These are phyloP conservation scores for Zygosaccharomyces sapae DNA, from an alignment of 1,139 yeast species.

Conservation along the genomic window DNA sequence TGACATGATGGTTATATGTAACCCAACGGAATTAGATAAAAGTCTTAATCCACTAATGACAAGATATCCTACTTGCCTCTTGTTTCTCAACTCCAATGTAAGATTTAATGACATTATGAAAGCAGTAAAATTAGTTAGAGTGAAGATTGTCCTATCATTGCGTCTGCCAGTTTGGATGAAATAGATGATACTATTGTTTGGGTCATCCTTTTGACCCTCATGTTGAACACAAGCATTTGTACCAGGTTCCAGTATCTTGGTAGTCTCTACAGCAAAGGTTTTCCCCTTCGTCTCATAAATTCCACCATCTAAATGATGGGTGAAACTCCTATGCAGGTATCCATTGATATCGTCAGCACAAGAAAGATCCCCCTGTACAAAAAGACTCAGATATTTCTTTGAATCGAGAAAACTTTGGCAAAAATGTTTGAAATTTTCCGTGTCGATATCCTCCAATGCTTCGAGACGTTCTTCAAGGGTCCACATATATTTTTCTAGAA, in stretches of 20 bases:
- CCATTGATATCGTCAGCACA: slow-evolving; percentile 27
- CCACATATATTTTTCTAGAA: slow-evolving; percentile 53
- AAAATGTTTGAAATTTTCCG: slow-evolving; percentile 37
- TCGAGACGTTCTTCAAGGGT: slow-evolving; percentile 48
- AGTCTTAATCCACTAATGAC: slow-evolving; percentile 52
- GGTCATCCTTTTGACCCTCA: slow-evolving; percentile 41
- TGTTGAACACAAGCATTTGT: slow-evolving; percentile 36
- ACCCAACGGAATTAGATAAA: slow-evolving; percentile 50
- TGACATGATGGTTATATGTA: slow-evolving; percentile 53
- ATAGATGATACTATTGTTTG: slow-evolving; percentile 46
- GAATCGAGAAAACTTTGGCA: slow-evolving; percentile 29
- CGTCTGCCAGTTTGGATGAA: slow-evolving; percentile 55
- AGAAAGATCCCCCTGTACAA: slow-evolving; percentile 49
- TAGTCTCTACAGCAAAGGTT: slow-evolving; percentile 26
- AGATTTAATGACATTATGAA: slow-evolving; percentile 43
- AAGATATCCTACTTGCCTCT: slow-evolving; percentile 55
- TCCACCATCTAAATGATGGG: slow-evolving; percentile 18
- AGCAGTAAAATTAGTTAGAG: slow-evolving; percentile 45
- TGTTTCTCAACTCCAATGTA: slow-evolving; percentile 46
- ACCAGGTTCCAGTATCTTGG: slow-evolving; percentile 40
- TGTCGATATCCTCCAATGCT: slow-evolving; percentile 55
- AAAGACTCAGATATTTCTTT: slow-evolving; percentile 39
- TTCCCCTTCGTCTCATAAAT: not conserved
- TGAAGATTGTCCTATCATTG: slow-evolving; percentile 34
- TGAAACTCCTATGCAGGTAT: slow-evolving; percentile 22